Evolutionary conservation across 2,329 filamentous ascomycete genomes (phyloP), one percentile per base, ranked within the genome.

Genomic region (Penicillium crustosum): DNA sequence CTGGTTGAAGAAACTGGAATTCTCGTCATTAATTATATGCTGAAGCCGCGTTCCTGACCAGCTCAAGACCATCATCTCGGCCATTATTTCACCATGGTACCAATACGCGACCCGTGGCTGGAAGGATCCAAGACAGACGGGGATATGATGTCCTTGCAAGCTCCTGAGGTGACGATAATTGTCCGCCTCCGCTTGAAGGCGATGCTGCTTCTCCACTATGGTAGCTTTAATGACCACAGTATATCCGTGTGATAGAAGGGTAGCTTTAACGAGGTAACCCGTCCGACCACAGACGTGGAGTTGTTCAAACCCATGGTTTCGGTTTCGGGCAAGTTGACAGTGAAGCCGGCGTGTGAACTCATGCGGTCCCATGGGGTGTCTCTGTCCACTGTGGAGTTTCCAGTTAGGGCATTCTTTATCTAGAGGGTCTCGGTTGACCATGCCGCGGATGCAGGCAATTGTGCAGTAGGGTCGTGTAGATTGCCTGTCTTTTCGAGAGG

Each of bases 331-430:
- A 50, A 68, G 61, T 55, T 67, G 60, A 58, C 44, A 36, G 44
- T 66, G 45, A 45, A 68, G 59, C 49, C 44, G 25, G 48, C 53
- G 55, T 33, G 57, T 68, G 47, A 68, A 65, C 41, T 68, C 61
- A 9, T 51, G 48, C 31, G 55, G 55, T 10, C 57, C 56, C 9
- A 66, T 49, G 51, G 59, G 65, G 49, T 81, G 75, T 55, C 70
- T 64, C 10, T 50, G 56, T 3, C 70, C 57, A 59, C 64, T 50
- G 38, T 66, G 56, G 17, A 44, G 45, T 58, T 63, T 47, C 56
- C 10, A 59, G 52, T 81, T 81, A 0, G 76, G 78, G 66, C 63
- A 69, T 51, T 56, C 39, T 23, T 60, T 53, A 58, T 69, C 64
- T 25, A 70, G 50, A 49, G 43, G 48, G 0, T 45, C 66, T 52